A percentile compares a stretch with the other conserved stretches of the same genome.
These are phyloP conservation scores for Monosporascus sp. DNA, from an alignment of 2,329 filamentous ascomycete species.

Conservation along the genomic window DNA sequence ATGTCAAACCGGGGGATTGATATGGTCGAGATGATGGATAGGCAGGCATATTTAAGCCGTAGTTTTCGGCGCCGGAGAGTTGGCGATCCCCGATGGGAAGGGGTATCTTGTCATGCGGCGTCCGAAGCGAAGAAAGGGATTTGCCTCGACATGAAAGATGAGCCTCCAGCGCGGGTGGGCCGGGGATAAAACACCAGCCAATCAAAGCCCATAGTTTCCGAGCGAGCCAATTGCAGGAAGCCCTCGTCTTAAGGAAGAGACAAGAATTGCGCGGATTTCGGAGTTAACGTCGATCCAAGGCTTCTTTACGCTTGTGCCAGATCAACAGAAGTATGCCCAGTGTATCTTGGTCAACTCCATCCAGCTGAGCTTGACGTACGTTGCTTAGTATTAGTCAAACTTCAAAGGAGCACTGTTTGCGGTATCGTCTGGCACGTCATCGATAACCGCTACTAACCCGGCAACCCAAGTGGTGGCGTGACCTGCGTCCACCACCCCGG, in stretches of 20 bases:
- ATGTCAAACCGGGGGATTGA: neutral
- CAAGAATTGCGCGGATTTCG: neutral
- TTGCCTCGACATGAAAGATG: neutral
- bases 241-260: neutral
- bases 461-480: neutral
- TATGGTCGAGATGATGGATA: neutral
- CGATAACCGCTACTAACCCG: neutral
- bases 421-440: conserved; percentile 16
- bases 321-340: too few relatives aligned
- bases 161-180: neutral
- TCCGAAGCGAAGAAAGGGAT: neutral
- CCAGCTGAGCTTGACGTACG: too few relatives aligned
- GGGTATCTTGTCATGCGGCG: too few relatives aligned
- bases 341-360: too few relatives aligned
- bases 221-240: neutral
- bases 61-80: neutral
- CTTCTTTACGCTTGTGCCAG: too few relatives aligned
- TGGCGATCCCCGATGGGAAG: neutral
- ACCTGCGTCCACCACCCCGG: neutral
- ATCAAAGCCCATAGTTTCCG: neutral
- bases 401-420: conserved; percentile 9
- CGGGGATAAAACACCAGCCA: neutral
- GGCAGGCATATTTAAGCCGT: neutral
- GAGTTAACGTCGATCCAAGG: neutral
- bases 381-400: too few relatives aligned